These are phyloP conservation scores for Debaryomycetaceae sp. DNA, from an alignment of 1,139 yeast genomes.

Conservation along the genomic window DNA sequence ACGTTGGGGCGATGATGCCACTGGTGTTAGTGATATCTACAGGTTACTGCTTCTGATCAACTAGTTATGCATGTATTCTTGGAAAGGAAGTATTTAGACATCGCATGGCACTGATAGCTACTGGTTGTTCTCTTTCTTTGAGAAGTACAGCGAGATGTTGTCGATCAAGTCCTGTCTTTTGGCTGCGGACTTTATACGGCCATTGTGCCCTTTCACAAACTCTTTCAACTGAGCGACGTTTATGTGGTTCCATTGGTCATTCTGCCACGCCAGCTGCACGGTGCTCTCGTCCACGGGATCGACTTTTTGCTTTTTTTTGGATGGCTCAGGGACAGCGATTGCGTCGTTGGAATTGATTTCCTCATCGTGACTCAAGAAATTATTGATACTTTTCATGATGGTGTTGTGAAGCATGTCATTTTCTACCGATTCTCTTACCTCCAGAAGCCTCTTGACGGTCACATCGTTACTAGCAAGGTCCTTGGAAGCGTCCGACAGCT, in stretches of 20 bases:
- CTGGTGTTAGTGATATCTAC: too few relatives aligned
- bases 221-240: constrained; percentile 39
- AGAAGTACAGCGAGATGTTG: constrained; percentile 27
- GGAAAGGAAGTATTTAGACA: too few relatives aligned
- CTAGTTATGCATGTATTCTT: too few relatives aligned
- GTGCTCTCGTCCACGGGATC: constrained; percentile 28
- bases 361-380: not conserved
- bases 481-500: constrained; percentile 32
- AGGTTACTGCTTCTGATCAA: too few relatives aligned
- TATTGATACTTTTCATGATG: constrained; percentile 14
- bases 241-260: constrained; percentile 28
- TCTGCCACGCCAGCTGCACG: constrained; percentile 38
- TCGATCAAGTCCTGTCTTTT: constrained; percentile 43
- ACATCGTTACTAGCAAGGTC: constrained; percentile 14
- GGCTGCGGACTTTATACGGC: constrained; percentile 29
- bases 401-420: constrained; percentile 7
- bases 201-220: constrained; percentile 32
- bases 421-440: constrained; percentile 8
- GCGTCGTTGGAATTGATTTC: not conserved
- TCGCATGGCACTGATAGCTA: too few relatives aligned
- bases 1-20: too few relatives aligned
- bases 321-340: constrained; percentile 14
- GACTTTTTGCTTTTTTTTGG: constrained; percentile 12
- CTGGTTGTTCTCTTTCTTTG: constrained; percentile 9
- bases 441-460: constrained; percentile 11